Base-by-base conservation (phyloP, 2,329 filamentous ascomycete genomes). In the Alternaria dauci region DNA sequence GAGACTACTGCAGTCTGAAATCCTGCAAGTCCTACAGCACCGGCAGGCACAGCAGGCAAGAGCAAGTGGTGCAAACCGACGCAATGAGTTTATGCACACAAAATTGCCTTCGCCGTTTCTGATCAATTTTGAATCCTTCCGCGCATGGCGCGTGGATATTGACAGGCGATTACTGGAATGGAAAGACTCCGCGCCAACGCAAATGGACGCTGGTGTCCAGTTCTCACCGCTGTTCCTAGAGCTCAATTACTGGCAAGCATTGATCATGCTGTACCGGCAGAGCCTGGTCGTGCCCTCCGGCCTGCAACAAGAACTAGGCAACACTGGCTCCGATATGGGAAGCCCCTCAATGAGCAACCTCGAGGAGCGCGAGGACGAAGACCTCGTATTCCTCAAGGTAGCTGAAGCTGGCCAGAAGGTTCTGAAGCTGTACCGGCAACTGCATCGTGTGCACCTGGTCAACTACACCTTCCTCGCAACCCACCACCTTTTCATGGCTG, bases 391-490 rank as follows among this genome's bases (percentile, higher is more conserved):
- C 73, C 84, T 96, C 67, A 97, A 97, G 79, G 93, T 97, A 28
- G 95, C 95, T 0, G 94, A 97, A 79, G 94, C 94, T 32, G 94
- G 94, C 0, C 94, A 97, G 78, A 95, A 92, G 79, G 94, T 97
- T 2, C 81, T 98, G 74, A 91, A 94, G 62, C 85, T 97, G 36
- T 98, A 98, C 78, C 86, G 94, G 53, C 92, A 97, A 74, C 82
- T 98, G 61, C 94, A 98, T 78, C 85, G 94, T 9, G 88, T 93
- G 58, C 91, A 93, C 53, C 85, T 97, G 41, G 94, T 98, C 55
- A 98, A 97, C 79, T 97, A 97, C 76, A 98, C 94, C 0, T 98
- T 96, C 78, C 82, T 98, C 55, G 94, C 95, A 2, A 97, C 95
- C 0, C 94, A 98, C 76, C 94, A 98, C 79, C 84, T 98, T 7